Percentiles rank a stretch among this genome's conserved stretches.
Conservation (phyloP, 495 filamentous ascomycete species). For the Penicillium roqueforti region DNA sequence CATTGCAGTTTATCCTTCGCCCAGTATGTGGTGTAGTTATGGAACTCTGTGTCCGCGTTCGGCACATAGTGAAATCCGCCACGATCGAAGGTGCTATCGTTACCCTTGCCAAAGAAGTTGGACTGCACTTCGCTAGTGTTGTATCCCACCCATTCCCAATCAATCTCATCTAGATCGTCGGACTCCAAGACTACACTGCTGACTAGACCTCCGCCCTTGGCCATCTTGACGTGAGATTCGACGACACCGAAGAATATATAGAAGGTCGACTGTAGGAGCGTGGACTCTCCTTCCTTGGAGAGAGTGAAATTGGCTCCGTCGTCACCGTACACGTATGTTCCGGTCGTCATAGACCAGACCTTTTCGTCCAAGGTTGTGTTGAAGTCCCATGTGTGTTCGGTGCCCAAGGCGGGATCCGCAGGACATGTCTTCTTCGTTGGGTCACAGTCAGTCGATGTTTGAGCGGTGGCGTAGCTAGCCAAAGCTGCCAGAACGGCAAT, state of each 20-base stretch:
- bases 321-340: slow-evolving; percentile 50
- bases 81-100: slow-evolving; percentile 65
- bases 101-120: slow-evolving; percentile 94
- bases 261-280: slow-evolving; percentile 68
- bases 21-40: slow-evolving; percentile 94
- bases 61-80: slow-evolving; percentile 59
- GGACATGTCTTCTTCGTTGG: slow-evolving; percentile 61
- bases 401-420: slow-evolving; percentile 63
- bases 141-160: slow-evolving; percentile 65
- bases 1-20: slow-evolving; percentile 70
- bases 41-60: slow-evolving; percentile 60
- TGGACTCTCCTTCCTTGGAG: slow-evolving; percentile 58
- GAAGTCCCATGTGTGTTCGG: slow-evolving; percentile 57
- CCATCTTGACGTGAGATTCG: slow-evolving; percentile 66
- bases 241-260: slow-evolving; percentile 84
- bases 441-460: slow-evolving; percentile 60
- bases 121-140: slow-evolving; percentile 64
- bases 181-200: slow-evolving; percentile 84
- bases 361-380: slow-evolving; percentile 48
- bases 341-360: slow-evolving; percentile 63
- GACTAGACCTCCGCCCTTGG: slow-evolving; percentile 69
- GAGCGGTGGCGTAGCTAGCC: slow-evolving; percentile 29
- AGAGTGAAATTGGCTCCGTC: slow-evolving; percentile 68
- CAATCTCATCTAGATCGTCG: slow-evolving; percentile 90
- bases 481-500: slow-evolving; percentile 27